These are phyloP conservation scores for Angomonas deanei DNA, from an alignment of 208 protist species.

Conservation along the genomic window DNA sequence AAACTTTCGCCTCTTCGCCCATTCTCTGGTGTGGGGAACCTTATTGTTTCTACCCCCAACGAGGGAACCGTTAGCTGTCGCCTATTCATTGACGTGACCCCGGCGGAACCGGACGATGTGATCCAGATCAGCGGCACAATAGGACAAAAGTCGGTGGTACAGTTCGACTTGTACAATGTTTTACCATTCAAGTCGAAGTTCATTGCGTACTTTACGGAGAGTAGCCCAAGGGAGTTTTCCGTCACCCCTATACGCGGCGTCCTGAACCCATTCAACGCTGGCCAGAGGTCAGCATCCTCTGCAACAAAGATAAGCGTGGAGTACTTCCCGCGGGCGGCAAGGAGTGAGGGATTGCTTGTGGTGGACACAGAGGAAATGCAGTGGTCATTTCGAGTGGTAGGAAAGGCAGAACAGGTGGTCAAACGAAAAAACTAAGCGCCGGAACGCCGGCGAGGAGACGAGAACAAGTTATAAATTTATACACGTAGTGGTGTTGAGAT, in stretches of 20 bases:
- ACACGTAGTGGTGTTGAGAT: too few relatives aligned
- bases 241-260: slow-evolving; percentile 72
- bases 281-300: slow-evolving; percentile 33
- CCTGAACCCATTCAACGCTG: slow-evolving; percentile 61
- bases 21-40: slow-evolving; percentile 57
- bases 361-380: slow-evolving; percentile 92
- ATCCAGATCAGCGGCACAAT: slow-evolving; percentile 60
- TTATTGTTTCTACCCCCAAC: slow-evolving; percentile 41
- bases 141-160: slow-evolving; percentile 42
- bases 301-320: slow-evolving; percentile 47
- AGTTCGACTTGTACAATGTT: slow-evolving; percentile 87
- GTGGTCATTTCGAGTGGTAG: slow-evolving; percentile 85
- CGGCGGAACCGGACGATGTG: slow-evolving; percentile 79
- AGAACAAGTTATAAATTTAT: too few relatives aligned
- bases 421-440: too few relatives aligned
- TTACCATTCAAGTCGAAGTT: slow-evolving; percentile 79
- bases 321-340: slow-evolving; percentile 58
- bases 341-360: slow-evolving; percentile 76
- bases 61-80: slow-evolving; percentile 83
- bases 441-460: too few relatives aligned
- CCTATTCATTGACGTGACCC: slow-evolving; percentile 69
- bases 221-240: slow-evolving; percentile 75
- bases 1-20: slow-evolving; percentile 77
- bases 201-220: slow-evolving; percentile 81
- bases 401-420: slow-evolving; percentile 45